phyloP scores from a whole-genome alignment of 2,329 filamentous ascomycete genomes.

The Penicillium nordicum region DNA sequence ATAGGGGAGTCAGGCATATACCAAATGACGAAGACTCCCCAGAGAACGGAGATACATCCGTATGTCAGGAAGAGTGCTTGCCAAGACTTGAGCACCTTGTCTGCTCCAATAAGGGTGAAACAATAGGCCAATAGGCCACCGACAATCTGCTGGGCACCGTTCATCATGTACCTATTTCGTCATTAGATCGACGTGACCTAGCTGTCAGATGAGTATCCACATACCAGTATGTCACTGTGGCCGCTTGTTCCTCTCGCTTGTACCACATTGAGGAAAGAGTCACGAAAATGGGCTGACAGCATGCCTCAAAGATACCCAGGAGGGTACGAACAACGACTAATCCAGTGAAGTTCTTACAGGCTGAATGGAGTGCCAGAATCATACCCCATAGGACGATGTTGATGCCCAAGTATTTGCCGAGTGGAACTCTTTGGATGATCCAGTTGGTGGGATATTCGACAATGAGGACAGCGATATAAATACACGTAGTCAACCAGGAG shows the following conservation, averaged over 20 bases:
- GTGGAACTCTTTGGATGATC: slow-evolving; percentile 61
- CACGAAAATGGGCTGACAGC: slow-evolving; percentile 66
- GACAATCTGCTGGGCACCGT: slow-evolving; percentile 68
- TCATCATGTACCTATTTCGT: slow-evolving; percentile 63
- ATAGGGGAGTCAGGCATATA: slow-evolving; percentile 69
- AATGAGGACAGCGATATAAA: slow-evolving; percentile 67
- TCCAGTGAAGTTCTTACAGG: slow-evolving; percentile 57
- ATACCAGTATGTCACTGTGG: slow-evolving; percentile 65
- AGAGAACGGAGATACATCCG: slow-evolving; percentile 61
- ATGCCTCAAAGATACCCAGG: slow-evolving; percentile 68
- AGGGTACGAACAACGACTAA: slow-evolving; percentile 61
- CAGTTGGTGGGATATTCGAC: slow-evolving; percentile 72
- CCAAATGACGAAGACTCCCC: slow-evolving; percentile 61
- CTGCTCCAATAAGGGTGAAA: slow-evolving; percentile 50
- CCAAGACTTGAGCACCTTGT: slow-evolving; percentile 59
- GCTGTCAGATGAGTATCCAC: neutral
- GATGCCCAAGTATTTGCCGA: slow-evolving; percentile 63
- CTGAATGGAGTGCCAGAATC: slow-evolving; percentile 59
- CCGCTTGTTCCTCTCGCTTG: slow-evolving; percentile 63
- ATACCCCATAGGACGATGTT: slow-evolving; percentile 64
- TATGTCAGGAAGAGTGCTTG: slow-evolving; percentile 67
- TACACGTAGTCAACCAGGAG: slow-evolving; percentile 69
- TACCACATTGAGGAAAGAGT: slow-evolving; percentile 69
- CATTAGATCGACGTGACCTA: neutral
- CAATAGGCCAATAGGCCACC: slow-evolving; percentile 65